These are phyloP conservation scores for Solanum pimpinellifolium DNA, from an alignment of 257 asterid genomes.

Conservation along the genomic window DNA sequence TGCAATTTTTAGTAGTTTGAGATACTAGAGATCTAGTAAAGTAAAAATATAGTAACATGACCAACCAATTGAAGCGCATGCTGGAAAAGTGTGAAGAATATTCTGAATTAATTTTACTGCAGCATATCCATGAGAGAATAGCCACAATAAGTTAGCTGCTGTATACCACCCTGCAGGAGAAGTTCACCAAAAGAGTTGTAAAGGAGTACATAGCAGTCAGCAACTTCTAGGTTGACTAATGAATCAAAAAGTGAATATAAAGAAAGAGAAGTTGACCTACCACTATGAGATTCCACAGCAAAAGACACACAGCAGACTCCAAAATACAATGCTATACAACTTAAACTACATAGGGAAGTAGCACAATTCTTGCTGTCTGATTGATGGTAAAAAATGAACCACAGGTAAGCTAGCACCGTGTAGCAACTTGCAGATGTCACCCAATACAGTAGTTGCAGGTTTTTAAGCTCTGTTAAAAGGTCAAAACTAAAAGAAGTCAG, in stretches of 20 bases:
- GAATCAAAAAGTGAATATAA: neutral
- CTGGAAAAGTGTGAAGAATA: conserved; percentile 67
- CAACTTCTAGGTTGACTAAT: neutral
- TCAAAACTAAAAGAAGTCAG: neutral
- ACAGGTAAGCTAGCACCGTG: conserved; percentile 48
- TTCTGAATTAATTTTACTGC: conserved; percentile 53
- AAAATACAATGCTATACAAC: conserved; percentile 25
- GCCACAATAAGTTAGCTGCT: conserved; percentile 42
- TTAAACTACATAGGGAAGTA: conserved; percentile 16
- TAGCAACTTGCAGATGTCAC: conserved; percentile 61
- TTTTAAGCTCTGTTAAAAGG: conserved; percentile 52
- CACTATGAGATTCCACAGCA: conserved; percentile 20
- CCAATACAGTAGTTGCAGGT: conserved; percentile 73
- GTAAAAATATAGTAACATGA: conserved; percentile 1
- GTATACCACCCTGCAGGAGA: conserved; percentile 43
- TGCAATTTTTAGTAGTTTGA: neutral
- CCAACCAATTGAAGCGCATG: conserved; percentile 88
- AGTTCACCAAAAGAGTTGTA: neutral
- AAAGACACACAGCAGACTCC: conserved; percentile 34
- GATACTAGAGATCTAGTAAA: neutral
- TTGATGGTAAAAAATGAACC: conserved; percentile 23
- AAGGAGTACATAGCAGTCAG: conserved; percentile 4
- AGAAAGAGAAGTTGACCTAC: conserved; percentile 16
- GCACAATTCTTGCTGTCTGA: conserved; percentile 6
- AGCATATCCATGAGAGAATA: conserved; percentile 57